phyloP scores from a whole-genome alignment of 2,329 filamentous ascomycete genomes.

The Neofusicoccum parvum region DNA sequence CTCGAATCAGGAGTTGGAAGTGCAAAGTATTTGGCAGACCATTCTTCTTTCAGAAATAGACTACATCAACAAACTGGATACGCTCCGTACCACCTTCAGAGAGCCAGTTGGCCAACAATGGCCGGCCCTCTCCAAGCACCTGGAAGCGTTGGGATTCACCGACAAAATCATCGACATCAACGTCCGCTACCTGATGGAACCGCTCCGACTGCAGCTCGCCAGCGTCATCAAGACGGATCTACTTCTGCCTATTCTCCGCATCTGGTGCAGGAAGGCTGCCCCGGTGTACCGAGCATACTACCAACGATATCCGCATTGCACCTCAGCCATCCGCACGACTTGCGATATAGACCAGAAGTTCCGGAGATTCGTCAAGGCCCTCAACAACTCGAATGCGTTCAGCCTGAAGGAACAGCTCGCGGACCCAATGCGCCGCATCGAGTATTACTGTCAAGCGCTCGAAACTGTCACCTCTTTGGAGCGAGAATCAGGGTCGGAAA shows the following conservation, averaged over 20 bases:
- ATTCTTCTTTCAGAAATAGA: not conserved
- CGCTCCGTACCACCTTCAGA: not conserved
- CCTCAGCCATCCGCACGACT: constrained; percentile 29
- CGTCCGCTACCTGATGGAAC: constrained; percentile 4
- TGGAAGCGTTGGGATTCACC: constrained; percentile 19
- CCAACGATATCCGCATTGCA: constrained; percentile 30
- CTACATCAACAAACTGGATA: not conserved
- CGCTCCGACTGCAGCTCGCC: not conserved
- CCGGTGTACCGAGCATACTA: constrained; percentile 30
- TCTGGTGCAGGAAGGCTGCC: constrained; percentile 28
- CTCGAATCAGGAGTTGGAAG: too few species aligned
- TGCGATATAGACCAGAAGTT: constrained; percentile 30
- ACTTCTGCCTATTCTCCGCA: constrained; percentile 27
- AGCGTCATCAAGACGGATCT: constrained; percentile 24
- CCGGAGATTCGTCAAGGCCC: too few species aligned
- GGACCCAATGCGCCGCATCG: not conserved
- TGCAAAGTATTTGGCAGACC: not conserved
- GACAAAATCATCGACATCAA: constrained; percentile 29
- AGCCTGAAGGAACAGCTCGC: not conserved
- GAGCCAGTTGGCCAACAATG: not conserved
- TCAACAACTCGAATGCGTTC: too few species aligned
- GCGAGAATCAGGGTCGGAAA: too few species aligned
- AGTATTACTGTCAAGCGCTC: not conserved
- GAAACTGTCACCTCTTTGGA: not conserved
- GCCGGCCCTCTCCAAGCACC: constrained; percentile 29